A percentile compares a stretch with the other conserved stretches of the same genome.
phyloP scores from a whole-genome alignment of 1,284 basidiomycete genomes.

The Ganoderma leucocontextum region DNA sequence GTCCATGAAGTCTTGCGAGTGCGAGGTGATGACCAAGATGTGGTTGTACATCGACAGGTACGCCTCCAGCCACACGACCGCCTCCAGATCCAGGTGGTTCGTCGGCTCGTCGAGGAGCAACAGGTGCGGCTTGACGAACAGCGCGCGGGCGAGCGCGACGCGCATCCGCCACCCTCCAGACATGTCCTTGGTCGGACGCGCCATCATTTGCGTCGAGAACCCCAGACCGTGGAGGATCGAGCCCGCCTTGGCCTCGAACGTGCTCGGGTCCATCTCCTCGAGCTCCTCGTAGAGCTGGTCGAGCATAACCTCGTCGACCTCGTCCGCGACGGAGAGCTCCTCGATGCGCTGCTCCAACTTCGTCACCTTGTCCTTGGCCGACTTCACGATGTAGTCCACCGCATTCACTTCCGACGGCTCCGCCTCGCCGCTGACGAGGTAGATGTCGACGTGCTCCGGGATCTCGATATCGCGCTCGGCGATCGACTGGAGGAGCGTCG shows the following conservation, averaged over 20 bases:
- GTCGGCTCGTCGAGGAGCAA: constrained; percentile 91
- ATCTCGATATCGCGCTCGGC: constrained; percentile 95
- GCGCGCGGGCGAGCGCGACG: constrained; percentile 93
- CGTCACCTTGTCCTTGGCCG: constrained; percentile 95
- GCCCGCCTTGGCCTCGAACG: constrained; percentile 96
- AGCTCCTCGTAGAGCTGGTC: constrained; percentile 95
- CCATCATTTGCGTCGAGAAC: constrained; percentile 93
- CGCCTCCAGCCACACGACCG: constrained; percentile 98
- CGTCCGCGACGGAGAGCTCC: constrained; percentile 90
- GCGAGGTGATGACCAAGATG: constrained; percentile 95
- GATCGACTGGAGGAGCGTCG: constrained; percentile 66
- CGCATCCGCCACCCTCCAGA: constrained; percentile 99
- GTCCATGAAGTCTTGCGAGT: constrained; percentile 99
- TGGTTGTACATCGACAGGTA: constrained; percentile 99
- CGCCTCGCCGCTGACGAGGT: constrained; percentile 95
- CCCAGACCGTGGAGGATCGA: constrained; percentile 97
- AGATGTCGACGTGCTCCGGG: constrained; percentile 96
- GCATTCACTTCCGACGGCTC: constrained; percentile 98
- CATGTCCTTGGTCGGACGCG: constrained; percentile 97
- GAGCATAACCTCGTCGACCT: constrained; percentile 86
- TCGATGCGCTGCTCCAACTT: constrained; percentile 95
- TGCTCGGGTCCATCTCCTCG: constrained; percentile 95
- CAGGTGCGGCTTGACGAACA: constrained; percentile 97
- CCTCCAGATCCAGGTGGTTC: constrained; percentile 90
- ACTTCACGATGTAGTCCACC: constrained; percentile 94